Base-by-base conservation (phyloP, 768 basidiomycete species). In the Suillus lakei region DNA sequence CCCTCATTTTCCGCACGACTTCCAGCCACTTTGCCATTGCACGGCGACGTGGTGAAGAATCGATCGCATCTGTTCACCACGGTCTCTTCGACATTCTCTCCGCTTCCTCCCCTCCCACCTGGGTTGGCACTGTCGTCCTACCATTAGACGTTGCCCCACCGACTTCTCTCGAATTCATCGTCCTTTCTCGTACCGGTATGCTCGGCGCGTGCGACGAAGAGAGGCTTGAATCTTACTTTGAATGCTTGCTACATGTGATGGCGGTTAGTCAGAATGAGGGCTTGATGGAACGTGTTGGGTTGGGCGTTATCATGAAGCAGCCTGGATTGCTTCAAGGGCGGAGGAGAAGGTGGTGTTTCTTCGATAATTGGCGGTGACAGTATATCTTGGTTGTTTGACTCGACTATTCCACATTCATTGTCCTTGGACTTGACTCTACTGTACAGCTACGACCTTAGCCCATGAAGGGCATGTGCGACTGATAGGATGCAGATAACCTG, bases 1-100 rank as follows among this genome's bases (percentile, higher is more conserved):
- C 73, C 12, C 73, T 73, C 61, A 30, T 73, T 64, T 73, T 74
- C 56, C 71, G 69, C 12, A 73, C 72, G 6, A 70, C 61, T n/a
- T 65, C 64, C 7, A 62, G 66, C 4, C n/a, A 28, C 10, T 70
- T 73, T 23, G 32, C 30, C 32, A 54, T 54, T n/a, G 32, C 46
- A 21, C 43, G 69, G 67, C 23, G 34, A 21, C 26, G 64, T 23
- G 39, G 15, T 66, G 51, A 61, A 60, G 18, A 39, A 38, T 28
- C 32, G 5, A 5, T 36, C 48, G 5, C 50, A 36, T 23, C 41
- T 30, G 58, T 48, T 5, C 38, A 63, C 2, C 61, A 73, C 18
- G 61, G 64, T 15, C 16, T 71, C 41, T 72, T 73, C 46, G 54
- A 65, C 12, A 62, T 73, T 39, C 4, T 69, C 30, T 63, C 63